A percentile compares a stretch with the other conserved stretches of the same genome.
Conservation (phyloP, 805 yeast species). For the Saturnispora serradocipensis region DNA sequence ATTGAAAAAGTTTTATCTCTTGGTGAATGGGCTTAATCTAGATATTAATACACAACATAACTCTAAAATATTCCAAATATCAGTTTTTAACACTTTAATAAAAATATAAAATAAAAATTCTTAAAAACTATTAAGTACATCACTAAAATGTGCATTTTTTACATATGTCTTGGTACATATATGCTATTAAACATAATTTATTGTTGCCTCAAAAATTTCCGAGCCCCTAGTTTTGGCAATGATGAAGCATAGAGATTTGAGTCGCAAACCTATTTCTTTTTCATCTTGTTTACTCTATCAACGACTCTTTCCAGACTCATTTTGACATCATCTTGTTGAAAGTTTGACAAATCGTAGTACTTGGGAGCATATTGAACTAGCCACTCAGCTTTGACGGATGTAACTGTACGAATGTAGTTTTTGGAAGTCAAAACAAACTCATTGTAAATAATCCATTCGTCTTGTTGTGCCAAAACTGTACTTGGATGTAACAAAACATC, state of each 20-base stretch:
- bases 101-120: background rate
- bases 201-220: background rate
- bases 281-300: slow-evolving; percentile 37
- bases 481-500: slow-evolving; percentile 93
- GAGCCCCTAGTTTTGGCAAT: background rate
- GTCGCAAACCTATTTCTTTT: slow-evolving; percentile 8
- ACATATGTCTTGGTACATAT: background rate
- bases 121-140: background rate
- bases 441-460: slow-evolving; percentile 91
- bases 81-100: background rate
- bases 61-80: background rate
- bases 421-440: slow-evolving; percentile 91
- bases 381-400: slow-evolving; percentile 89
- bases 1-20: slow-evolving; percentile 69
- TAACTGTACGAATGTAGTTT: slow-evolving; percentile 91
- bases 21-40: slow-evolving; percentile 27
- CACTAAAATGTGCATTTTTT: background rate
- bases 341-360: slow-evolving; percentile 55
- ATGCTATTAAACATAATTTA: background rate
- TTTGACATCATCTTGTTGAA: slow-evolving; percentile 62
- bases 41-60: background rate
- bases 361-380: slow-evolving; percentile 70
- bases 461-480: slow-evolving; percentile 78
- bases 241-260: background rate
- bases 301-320: slow-evolving; percentile 57